These are phyloP conservation scores for Colletotrichum euphorbiae DNA, from an alignment of 2,329 filamentous ascomycete species.

Conservation along the genomic window DNA sequence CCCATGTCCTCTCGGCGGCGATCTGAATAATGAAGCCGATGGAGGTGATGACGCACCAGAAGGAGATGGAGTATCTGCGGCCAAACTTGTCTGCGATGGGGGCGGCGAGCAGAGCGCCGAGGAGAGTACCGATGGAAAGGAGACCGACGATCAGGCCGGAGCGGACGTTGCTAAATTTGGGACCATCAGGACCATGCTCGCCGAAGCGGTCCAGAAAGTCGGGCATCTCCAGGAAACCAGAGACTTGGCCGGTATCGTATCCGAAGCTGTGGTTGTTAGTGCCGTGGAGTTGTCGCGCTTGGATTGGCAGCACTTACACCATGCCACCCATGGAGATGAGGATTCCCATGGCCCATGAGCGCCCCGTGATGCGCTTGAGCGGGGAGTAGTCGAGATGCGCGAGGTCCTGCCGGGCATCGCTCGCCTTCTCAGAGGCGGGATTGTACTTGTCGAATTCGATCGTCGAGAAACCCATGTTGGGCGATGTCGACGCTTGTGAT, in stretches of 20 bases:
- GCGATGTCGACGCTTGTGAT: slow-evolving; percentile 15
- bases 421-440: slow-evolving; percentile 52
- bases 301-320: slow-evolving; percentile 49
- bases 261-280: slow-evolving; percentile 49
- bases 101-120: slow-evolving; percentile 70
- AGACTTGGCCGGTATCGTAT: slow-evolving; percentile 66
- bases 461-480: slow-evolving; percentile 44
- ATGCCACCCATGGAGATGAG: slow-evolving; percentile 60
- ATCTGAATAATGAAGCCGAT: slow-evolving; percentile 77
- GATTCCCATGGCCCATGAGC: slow-evolving; percentile 52
- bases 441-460: slow-evolving; percentile 58
- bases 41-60: slow-evolving; percentile 70
- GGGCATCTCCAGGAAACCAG: slow-evolving; percentile 68
- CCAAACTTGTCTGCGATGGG: slow-evolving; percentile 74
- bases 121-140: slow-evolving; percentile 69
- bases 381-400: slow-evolving; percentile 59
- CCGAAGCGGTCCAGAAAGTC: slow-evolving; percentile 67
- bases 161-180: slow-evolving; percentile 63
- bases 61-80: slow-evolving; percentile 70
- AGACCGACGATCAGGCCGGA: slow-evolving; percentile 70
- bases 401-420: slow-evolving; percentile 49
- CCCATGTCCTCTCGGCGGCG: slow-evolving; percentile 66
- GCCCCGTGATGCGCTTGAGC: slow-evolving; percentile 52
- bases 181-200: slow-evolving; percentile 51
- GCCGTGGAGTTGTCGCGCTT: fast-evolving